Percentiles rank a stretch among this genome's conserved stretches.
Conservation (phyloP, 2,329 filamentous ascomycete species). For the Alternaria gansuensis region DNA sequence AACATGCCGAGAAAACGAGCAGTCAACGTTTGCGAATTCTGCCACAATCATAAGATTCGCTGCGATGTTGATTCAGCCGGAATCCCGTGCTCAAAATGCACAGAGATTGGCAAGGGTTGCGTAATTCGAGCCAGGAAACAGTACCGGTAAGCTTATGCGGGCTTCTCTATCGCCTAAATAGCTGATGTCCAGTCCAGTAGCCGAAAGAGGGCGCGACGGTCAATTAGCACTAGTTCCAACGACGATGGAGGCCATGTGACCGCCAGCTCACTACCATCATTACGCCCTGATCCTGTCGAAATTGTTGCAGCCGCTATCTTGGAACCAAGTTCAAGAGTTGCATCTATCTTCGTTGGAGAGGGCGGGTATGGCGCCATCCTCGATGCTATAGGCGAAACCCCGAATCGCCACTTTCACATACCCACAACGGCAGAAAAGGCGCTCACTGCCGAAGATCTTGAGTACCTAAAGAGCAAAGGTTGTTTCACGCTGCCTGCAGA, state of each 20-base stretch:
- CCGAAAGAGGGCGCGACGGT: neutral
- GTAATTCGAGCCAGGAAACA: conserved; percentile 18
- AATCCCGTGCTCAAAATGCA: conserved; percentile 20
- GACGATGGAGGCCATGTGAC: neutral
- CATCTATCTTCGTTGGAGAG: neutral
- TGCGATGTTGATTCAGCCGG: conserved; percentile 18
- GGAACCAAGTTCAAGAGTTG: neutral
- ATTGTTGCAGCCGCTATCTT: neutral
- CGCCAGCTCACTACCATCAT: neutral
- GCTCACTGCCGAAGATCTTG: conserved; percentile 34
- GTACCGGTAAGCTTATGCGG: conserved; percentile 12
- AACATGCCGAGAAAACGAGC: conserved; percentile 23
- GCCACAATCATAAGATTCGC: conserved; percentile 22
- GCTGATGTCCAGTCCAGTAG: neutral
- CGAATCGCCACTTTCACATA: conserved; percentile 21
- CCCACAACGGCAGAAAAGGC: conserved; percentile 18
- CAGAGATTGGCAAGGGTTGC: conserved; percentile 13
- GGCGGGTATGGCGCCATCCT: neutral
- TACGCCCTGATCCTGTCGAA: neutral
- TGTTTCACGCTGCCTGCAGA: conserved; percentile 47
- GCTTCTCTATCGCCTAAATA: neutral
- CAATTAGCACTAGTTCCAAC: neutral
- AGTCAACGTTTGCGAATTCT: conserved; percentile 21
- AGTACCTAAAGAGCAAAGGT: conserved; percentile 47
- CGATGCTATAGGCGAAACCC: neutral